Percentiles rank a stretch among this genome's conserved stretches.
Conservation (phyloP, 2,329 filamentous ascomycete species). For the Trichoderma sp. region DNA sequence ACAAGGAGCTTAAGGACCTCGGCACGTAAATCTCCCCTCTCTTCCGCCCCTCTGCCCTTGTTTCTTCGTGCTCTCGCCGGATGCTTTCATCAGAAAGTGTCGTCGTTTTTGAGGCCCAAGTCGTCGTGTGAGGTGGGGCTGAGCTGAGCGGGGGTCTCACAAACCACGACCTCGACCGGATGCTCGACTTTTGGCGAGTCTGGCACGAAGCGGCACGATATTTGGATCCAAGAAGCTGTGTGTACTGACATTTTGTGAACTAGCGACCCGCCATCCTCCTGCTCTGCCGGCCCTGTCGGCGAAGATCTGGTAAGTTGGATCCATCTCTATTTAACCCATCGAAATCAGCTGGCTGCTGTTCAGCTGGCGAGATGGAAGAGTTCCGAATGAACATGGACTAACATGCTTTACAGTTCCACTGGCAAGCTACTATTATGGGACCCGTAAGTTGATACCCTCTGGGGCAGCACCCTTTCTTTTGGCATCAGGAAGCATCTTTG, state of each 20-base stretch:
- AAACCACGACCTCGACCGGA: slow-evolving; percentile 25
- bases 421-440: slow-evolving; percentile 99
- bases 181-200: slow-evolving; percentile 5
- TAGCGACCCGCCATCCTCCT: slow-evolving; percentile 97
- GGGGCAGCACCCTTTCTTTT: background rate
- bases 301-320: slow-evolving; percentile 88
- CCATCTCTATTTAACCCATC: slow-evolving; percentile 6
- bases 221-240: background rate
- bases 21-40: slow-evolving; percentile 66
- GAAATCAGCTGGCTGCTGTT: background rate
- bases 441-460: slow-evolving; percentile 67
- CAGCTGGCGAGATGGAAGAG: background rate
- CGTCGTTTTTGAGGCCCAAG: slow-evolving; percentile 24
- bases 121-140: slow-evolving; percentile 26
- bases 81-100: slow-evolving; percentile 26
- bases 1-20: slow-evolving; percentile 90
- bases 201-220: background rate
- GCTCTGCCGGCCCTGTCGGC: slow-evolving; percentile 94
- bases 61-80: slow-evolving; percentile 30
- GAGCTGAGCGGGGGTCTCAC: slow-evolving; percentile 30
- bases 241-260: slow-evolving; percentile 34
- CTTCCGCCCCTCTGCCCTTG: slow-evolving; percentile 29
- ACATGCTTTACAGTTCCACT: slow-evolving; percentile 78
- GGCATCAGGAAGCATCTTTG: background rate
- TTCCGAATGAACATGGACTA: slow-evolving; percentile 31